These are phyloP conservation scores for Rhizoclosmatium globosum DNA, from an alignment of 192 early-diverging fungal genomes.

Conservation along the genomic window DNA sequence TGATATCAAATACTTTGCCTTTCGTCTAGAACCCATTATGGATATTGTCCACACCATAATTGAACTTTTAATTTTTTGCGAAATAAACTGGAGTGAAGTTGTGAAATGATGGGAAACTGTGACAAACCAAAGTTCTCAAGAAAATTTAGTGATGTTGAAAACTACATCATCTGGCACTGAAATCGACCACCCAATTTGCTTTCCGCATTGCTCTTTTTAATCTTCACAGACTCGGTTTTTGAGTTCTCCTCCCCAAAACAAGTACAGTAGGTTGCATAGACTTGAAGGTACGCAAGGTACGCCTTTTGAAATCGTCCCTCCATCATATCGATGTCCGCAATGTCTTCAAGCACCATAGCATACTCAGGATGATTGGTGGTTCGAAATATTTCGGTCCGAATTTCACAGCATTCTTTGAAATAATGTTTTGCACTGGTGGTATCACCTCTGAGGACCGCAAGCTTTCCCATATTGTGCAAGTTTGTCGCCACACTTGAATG, in stretches of 20 bases:
- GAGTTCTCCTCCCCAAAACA: not conserved
- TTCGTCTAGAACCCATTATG: too few species aligned
- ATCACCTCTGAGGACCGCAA: constrained; percentile 20
- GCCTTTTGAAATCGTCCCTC: not conserved
- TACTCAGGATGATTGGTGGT: not conserved
- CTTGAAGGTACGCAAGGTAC: not conserved
- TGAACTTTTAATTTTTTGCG: too few species aligned
- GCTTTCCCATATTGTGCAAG: constrained; percentile 28
- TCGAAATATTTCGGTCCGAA: not conserved
- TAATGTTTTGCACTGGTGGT: not conserved
- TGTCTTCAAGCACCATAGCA: constrained; percentile 13
- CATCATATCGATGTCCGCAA: not conserved
- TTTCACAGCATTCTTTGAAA: constrained; percentile 2
- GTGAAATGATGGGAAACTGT: too few species aligned
- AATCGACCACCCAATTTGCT: too few species aligned
- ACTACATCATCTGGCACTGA: too few species aligned
- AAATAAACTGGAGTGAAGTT: too few species aligned
- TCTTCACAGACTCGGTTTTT: too few species aligned
- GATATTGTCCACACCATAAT: too few species aligned
- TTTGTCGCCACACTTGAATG: constrained; percentile 31
- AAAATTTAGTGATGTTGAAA: too few species aligned
- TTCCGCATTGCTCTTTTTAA: too few species aligned
- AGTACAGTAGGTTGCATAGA: not conserved
- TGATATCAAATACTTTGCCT: too few species aligned
- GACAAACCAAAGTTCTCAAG: too few species aligned